Evolutionary conservation across 352 stramenopile species (phyloP), one percentile per base, ranked within the genome.

Genomic region (Blastocystis sp.): DNA sequence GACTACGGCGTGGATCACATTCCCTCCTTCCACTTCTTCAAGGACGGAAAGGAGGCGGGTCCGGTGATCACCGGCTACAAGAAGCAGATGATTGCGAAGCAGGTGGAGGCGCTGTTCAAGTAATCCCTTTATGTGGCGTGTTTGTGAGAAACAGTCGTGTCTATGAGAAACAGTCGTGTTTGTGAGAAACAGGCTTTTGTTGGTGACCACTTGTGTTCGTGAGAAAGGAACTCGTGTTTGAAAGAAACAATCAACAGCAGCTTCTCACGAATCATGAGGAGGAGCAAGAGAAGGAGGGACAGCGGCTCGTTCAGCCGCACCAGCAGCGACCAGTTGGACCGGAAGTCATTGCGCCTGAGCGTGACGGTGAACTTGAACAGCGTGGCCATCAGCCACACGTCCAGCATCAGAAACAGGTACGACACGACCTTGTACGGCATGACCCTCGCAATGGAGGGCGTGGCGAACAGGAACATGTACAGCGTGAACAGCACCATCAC

Each of bases 21-120:
- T 61, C 78, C 78, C n/a, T 76, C 78, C 9, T 88, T 88, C 78
- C 78, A 88, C 38, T 88, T 88, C 60, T 88, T 62, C 28, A 88
- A 88, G 78, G 54, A 88, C 57, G 78, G 78, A 76, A 88, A 88
- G 68, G 78, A 88, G n/a, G 78, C 57, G 19, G 78, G 57, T 76
- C 40, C 78, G 10, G 64, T 66, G 45, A 88, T 88, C 34, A 88
- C 78, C 1, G 78, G 78, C 24, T 88, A 88, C 43, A 88, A 88
- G 78, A 88, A 79, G 52, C 78, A 88, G 68, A 40, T 79, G 64
- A 79, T 88, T 57, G 38, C 52, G 1, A 88, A 88, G 78, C 78
- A 88, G 60, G 59, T 88, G 21, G 57, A 88, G 19, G 78, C 42
- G 63, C 78, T 88, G 28, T 84, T 84, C 61, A 84, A 84, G 7